These are phyloP conservation scores for Pyrrhoderma noxium DNA, from an alignment of 1,284 basidiomycete genomes.

Conservation along the genomic window DNA sequence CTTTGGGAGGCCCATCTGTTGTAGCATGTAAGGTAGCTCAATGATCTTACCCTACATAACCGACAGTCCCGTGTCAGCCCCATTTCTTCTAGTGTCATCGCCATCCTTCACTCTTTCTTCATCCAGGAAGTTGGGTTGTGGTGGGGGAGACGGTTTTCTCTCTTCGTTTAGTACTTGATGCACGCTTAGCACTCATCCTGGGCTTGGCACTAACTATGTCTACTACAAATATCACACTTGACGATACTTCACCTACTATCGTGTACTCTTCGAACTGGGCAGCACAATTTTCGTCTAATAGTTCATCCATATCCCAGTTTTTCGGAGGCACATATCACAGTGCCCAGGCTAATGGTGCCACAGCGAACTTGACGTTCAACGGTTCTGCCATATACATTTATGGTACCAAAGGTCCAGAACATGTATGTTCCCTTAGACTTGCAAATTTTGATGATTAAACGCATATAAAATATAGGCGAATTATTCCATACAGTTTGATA, in stretches of 20 bases:
- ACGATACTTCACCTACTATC: conserved; percentile 25
- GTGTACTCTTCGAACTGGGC: conserved; percentile 25
- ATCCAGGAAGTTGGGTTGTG: too few relatives aligned
- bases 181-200: too few relatives aligned
- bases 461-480: conserved; percentile 19
- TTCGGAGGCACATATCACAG: conserved; percentile 27
- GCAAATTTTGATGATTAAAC: background rate
- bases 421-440: conserved; percentile 22
- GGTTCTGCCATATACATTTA: conserved; percentile 25
- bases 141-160: too few relatives aligned
- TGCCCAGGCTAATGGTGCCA: conserved; percentile 23
- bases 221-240: conserved; percentile 27
- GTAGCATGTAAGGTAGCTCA: too few relatives aligned
- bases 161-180: too few relatives aligned
- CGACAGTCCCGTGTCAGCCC: too few relatives aligned
- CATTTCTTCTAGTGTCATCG: too few relatives aligned
- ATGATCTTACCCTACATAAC: too few relatives aligned
- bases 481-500: conserved; percentile 25
- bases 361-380: conserved; percentile 22
- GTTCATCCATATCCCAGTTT: conserved; percentile 22
- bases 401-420: conserved; percentile 26
- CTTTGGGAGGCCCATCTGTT: too few relatives aligned
- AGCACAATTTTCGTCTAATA: conserved; percentile 18
- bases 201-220: conserved; percentile 11
- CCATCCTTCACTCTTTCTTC: too few relatives aligned